Evolutionary conservation across 78 protist genomes (phyloP), one percentile per base, ranked within the genome.

Genomic region (Dictyostelium firmibasis): DNA sequence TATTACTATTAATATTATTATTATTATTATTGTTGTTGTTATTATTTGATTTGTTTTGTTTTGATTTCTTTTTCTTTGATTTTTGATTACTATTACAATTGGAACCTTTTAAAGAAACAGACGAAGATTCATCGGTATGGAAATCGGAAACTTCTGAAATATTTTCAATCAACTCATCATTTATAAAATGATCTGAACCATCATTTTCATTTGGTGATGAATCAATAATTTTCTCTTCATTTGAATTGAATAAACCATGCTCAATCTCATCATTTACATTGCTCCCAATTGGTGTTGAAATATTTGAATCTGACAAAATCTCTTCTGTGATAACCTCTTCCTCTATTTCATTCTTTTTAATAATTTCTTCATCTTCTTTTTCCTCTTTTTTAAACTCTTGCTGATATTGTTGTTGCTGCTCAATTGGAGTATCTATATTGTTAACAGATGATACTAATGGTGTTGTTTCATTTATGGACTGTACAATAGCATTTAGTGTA

Each of bases 141-240:
- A 36, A 75, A 36, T 78, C 60, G 41, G 50, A 78, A 25, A 78
- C 47, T 31, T 78, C 60, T 43, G 84, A 78, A 78, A 36, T 78
- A 43, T 78, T 75, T 74, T 74, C 50, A 31, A 78, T 10, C 8
- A 83, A 20, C 41, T 23, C 82, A 72, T 47, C 44, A 31, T 25
- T 25, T 85, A 70, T 27, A 41, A 36, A 41, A 27, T 29, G n/a
- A 85, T 41, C 27, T 4, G 91, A 31, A 14, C 44, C 38, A 1
- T 74, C 44, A 13, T 67, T n/a, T 25, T 72, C 36, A 31, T 74
- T 35, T 74, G 53, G 38, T 33, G 38, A 74, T 74, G 38, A 74
- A 35, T 35, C 44, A 13, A 35, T 74, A 35, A 74, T 35, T 33
- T 74, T 74, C 41, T 35, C 53, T 74, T 29, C 38, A 29, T 69